phyloP scores from a whole-genome alignment of 495 filamentous ascomycete species.

The Pyrenula aspistea region DNA sequence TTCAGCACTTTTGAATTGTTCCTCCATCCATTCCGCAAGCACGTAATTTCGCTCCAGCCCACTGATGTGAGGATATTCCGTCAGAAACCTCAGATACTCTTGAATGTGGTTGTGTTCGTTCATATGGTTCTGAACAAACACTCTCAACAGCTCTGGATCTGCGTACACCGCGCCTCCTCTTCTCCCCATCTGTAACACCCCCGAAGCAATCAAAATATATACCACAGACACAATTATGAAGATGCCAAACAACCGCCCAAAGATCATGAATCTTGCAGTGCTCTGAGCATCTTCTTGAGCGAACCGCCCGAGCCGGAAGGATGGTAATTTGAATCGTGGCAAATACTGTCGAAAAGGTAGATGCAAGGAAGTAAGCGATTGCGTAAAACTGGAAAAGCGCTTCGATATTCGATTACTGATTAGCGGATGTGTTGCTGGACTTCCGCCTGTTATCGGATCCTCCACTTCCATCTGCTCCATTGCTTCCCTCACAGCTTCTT shows the following conservation, averaged over 20 bases:
- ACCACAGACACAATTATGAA: slow-evolving; percentile 61
- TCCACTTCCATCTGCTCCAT: slow-evolving; percentile 85
- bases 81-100: slow-evolving; percentile 59
- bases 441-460: slow-evolving; percentile 52
- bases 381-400: slow-evolving; percentile 38
- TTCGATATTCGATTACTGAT: slow-evolving; percentile 41
- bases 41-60: slow-evolving; percentile 82
- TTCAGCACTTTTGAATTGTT: slow-evolving; percentile 51
- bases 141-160: slow-evolving; percentile 55
- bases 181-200: slow-evolving; percentile 50
- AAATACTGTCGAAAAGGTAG: slow-evolving; percentile 40
- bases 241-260: slow-evolving; percentile 62
- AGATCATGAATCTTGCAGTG: slow-evolving; percentile 40
- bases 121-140: slow-evolving; percentile 56
- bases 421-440: slow-evolving; percentile 18
- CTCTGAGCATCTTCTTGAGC: slow-evolving; percentile 17
- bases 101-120: slow-evolving; percentile 53
- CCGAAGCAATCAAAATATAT: slow-evolving; percentile 74
- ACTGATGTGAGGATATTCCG: slow-evolving; percentile 72
- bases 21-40: slow-evolving; percentile 70
- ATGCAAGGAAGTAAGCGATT: slow-evolving; percentile 41
- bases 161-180: slow-evolving; percentile 35
- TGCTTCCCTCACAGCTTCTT: slow-evolving; percentile 58
- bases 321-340: slow-evolving; percentile 24
- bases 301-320: slow-evolving; percentile 16